These are phyloP conservation scores for Colletotrichum siamense DNA, from an alignment of 2,329 filamentous ascomycete species.

Conservation along the genomic window DNA sequence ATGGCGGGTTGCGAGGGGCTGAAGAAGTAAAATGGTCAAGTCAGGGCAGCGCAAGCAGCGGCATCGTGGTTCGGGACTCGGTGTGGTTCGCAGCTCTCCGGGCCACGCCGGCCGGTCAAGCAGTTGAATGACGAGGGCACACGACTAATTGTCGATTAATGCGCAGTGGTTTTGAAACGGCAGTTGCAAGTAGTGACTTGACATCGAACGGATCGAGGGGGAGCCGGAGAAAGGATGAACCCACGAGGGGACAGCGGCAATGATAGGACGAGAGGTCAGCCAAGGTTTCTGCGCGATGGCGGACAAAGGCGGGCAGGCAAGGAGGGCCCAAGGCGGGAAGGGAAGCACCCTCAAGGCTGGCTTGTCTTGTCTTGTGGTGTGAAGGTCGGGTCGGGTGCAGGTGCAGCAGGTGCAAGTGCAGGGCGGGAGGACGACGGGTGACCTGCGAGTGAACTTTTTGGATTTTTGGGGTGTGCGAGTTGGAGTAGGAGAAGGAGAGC, in stretches of 20 bases:
- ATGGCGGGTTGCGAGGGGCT: slow-evolving; percentile 6
- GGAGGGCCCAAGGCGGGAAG: neutral
- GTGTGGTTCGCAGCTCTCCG: slow-evolving; percentile 3
- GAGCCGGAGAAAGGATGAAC: slow-evolving; percentile 22
- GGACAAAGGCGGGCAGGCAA: neutral
- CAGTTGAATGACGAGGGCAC: neutral
- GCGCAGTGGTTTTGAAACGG: slow-evolving; percentile 17
- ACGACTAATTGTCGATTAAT: slow-evolving; percentile 11
- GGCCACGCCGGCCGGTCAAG: slow-evolving; percentile 8
- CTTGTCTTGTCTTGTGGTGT: neutral
- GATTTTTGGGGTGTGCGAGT: neutral
- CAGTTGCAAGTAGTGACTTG: slow-evolving; percentile 15
- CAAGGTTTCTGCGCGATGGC: slow-evolving; percentile 4
- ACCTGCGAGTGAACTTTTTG: neutral
- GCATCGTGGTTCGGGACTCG: slow-evolving; percentile 15
- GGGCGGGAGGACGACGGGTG: neutral
- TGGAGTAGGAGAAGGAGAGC: neutral
- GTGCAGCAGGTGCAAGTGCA: neutral
- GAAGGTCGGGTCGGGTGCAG: neutral
- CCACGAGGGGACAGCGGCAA: slow-evolving; percentile 13
- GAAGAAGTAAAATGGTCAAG: neutral
- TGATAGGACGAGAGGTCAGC: slow-evolving; percentile 15
- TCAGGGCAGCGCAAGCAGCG: slow-evolving; percentile 16
- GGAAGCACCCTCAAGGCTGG: neutral
- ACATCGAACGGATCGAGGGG: slow-evolving; percentile 19